A percentile compares a stretch with the other conserved stretches of the same genome.
Evolutionary conservation across 2,329 filamentous ascomycete species (phyloP).

Genomic region (Epicoccum sorghinum): DNA sequence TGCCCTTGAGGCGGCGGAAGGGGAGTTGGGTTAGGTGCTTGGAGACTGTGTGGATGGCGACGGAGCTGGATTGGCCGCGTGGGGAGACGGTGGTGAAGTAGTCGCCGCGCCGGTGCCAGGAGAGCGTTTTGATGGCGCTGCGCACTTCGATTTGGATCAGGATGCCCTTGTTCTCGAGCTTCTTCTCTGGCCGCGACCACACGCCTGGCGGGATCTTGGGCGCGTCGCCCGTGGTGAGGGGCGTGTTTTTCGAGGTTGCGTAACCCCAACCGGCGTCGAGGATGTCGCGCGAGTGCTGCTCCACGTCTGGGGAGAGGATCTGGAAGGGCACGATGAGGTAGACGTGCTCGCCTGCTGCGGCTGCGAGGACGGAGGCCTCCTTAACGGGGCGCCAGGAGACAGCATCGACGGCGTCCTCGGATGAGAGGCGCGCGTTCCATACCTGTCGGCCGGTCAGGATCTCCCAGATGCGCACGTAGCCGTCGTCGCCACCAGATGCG

Average conservation of each 20-base stretch:
- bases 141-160: constrained; percentile 81
- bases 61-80: constrained; percentile 75
- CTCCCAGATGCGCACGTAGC: constrained; percentile 89
- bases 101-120: constrained; percentile 92
- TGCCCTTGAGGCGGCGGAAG: constrained; percentile 76
- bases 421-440: constrained; percentile 80
- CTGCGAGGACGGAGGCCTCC: constrained; percentile 81
- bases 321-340: constrained; percentile 77
- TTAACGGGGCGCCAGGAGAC: constrained; percentile 89
- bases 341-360: constrained; percentile 81
- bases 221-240: constrained; percentile 58
- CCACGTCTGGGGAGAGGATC: constrained; percentile 72
- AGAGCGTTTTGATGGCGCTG: constrained; percentile 82
- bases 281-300: constrained; percentile 74
- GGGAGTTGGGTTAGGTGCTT: constrained; percentile 95
- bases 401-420: constrained; percentile 78
- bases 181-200: constrained; percentile 79
- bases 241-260: constrained; percentile 68
- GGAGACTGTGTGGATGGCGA: constrained; percentile 92
- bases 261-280: constrained; percentile 93
- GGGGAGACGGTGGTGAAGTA: constrained; percentile 94
- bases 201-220: constrained; percentile 78
- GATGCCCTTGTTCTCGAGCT: constrained; percentile 78
- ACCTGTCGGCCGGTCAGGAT: constrained; percentile 83
- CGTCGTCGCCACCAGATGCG: constrained; percentile 93